These are phyloP conservation scores for Leccinum variicolor DNA, from an alignment of 768 basidiomycete genomes.

Conservation along the genomic window DNA sequence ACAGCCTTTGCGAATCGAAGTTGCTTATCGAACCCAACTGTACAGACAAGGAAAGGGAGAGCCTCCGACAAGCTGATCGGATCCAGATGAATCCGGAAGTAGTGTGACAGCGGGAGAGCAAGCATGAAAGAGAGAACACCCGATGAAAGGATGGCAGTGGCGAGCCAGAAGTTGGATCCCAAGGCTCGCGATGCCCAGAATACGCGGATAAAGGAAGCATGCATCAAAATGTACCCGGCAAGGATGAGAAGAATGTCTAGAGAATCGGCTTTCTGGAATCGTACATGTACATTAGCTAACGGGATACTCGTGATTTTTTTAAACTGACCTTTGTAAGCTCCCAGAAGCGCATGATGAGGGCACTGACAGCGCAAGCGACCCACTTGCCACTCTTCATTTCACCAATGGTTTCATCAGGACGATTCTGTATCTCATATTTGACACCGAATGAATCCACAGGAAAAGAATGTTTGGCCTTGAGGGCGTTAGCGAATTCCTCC, in stretches of 20 bases:
- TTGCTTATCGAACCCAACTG: conserved; percentile 97
- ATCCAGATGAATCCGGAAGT: conserved; percentile 84
- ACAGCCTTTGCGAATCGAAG: conserved; percentile 87
- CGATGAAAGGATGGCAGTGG: conserved; percentile 73
- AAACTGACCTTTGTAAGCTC: conserved; percentile 71
- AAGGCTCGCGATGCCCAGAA: conserved; percentile 85
- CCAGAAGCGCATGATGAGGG: conserved; percentile 80
- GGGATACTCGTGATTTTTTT: neutral
- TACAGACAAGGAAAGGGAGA: conserved; percentile 95
- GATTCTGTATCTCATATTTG: conserved; percentile 49
- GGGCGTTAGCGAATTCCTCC: conserved; percentile 47
- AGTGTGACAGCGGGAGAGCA: conserved; percentile 72
- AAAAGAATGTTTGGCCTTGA: conserved; percentile 30
- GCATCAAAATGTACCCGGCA: conserved; percentile 96
- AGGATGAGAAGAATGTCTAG: conserved; percentile 94
- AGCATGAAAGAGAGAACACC: conserved; percentile 81
- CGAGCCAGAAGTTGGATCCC: conserved; percentile 70
- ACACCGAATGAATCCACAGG: conserved; percentile 40
- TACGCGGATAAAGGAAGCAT: conserved; percentile 88
- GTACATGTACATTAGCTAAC: conserved; percentile 10
- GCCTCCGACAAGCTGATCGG: conserved; percentile 93
- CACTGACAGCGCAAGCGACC: conserved; percentile 82
- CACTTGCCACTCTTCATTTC: conserved; percentile 82
- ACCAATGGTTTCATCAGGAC: conserved; percentile 50
- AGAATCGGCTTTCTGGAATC: conserved; percentile 80